A percentile compares a stretch with the other conserved stretches of the same genome.
These are phyloP conservation scores for Dactylellina haptotyla DNA, from an alignment of 2,329 filamentous ascomycete genomes.

Conservation along the genomic window DNA sequence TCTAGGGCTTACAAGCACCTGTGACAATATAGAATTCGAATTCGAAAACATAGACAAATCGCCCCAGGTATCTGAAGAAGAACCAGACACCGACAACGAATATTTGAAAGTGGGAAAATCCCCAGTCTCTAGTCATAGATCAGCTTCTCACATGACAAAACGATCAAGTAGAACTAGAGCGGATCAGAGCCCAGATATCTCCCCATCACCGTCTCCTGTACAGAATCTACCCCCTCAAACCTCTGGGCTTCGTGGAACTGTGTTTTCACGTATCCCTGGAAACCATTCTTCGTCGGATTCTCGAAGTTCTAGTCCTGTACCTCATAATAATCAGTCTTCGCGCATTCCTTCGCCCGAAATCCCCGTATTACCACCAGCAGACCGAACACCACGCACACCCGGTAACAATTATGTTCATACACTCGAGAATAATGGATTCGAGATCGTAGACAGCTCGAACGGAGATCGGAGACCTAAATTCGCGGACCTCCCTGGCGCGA, in stretches of 20 bases:
- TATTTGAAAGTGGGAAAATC: conserved; percentile 46
- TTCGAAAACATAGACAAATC: background rate
- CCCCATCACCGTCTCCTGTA: background rate
- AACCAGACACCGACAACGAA: background rate
- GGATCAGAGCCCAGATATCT: conserved; percentile 14
- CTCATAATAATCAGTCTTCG: background rate
- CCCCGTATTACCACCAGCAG: background rate
- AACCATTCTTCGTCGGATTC: background rate
- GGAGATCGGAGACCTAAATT: background rate
- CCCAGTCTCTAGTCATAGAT: conserved; percentile 18
- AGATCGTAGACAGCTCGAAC: conserved; percentile 7
- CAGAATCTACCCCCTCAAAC: background rate
- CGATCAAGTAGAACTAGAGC: conserved; percentile 25
- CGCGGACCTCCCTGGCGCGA: background rate
- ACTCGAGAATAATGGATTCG: conserved; percentile 32
- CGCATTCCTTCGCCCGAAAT: conserved; percentile 5
- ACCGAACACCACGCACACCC: background rate
- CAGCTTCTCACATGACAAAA: conserved; percentile 40
- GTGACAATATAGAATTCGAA: conserved; percentile 25
- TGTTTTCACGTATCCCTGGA: background rate
- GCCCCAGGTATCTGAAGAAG: background rate
- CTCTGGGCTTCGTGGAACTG: conserved; percentile 8
- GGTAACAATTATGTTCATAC: background rate
- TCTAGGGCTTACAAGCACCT: conserved; percentile 2
- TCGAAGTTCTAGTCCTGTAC: background rate